Conservation (phyloP, 305 asterid genomes). For the Fraxinus xanthoxyloides region DNA sequence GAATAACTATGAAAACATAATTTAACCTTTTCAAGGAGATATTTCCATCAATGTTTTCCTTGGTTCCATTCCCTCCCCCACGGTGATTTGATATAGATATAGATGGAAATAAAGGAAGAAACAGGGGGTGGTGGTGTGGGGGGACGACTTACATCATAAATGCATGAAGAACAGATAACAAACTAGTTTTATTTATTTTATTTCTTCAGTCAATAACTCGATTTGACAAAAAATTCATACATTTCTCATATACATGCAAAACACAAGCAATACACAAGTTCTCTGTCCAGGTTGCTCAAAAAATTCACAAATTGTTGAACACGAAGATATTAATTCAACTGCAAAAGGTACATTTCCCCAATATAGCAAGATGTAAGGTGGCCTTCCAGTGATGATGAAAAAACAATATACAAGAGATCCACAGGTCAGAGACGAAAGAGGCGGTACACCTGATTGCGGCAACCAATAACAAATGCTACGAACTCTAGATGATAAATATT, state of each 20-base stretch:
- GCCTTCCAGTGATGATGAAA: background rate
- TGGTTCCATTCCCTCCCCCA: background rate
- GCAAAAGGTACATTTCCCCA: constrained; percentile 10
- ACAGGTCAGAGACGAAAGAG: background rate
- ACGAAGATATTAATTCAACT: background rate
- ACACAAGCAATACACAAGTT: background rate
- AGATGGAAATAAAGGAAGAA: background rate
- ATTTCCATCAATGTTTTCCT: background rate
- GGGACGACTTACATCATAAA: background rate
- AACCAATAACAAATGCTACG: background rate
- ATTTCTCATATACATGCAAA: background rate
- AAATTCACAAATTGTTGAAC: background rate
- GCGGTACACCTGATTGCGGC: background rate
- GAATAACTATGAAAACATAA: background rate
- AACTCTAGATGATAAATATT: background rate
- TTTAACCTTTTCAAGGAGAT: background rate
- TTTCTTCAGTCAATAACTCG: background rate
- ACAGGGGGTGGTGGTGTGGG: too few relatives aligned
- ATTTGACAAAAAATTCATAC: background rate
- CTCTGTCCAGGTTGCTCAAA: background rate
- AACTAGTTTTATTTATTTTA: background rate
- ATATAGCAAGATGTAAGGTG: background rate
- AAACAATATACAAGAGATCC: background rate
- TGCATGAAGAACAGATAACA: background rate
- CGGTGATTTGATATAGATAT: background rate